These are phyloP conservation scores for Leucocoprinus leucothites DNA, from an alignment of 768 basidiomycete genomes.

Conservation along the genomic window DNA sequence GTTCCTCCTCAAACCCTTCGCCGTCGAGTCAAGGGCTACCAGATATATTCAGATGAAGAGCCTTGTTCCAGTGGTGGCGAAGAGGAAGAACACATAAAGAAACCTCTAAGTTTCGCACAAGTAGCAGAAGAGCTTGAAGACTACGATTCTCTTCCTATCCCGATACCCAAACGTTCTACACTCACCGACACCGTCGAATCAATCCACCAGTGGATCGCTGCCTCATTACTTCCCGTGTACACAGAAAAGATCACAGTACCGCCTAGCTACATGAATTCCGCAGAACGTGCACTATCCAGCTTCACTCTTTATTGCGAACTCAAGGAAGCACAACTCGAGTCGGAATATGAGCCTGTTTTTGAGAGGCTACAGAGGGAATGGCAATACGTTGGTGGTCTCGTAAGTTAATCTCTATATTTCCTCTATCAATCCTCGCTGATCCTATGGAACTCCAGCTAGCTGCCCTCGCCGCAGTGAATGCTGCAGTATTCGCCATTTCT, in stretches of 20 bases:
- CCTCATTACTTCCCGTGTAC: slow-evolving; percentile 29
- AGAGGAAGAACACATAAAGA: slow-evolving; percentile 21
- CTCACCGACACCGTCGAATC: neutral
- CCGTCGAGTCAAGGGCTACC: slow-evolving; percentile 35
- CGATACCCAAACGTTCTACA: neutral
- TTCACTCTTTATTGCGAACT: slow-evolving; percentile 61
- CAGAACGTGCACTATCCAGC: slow-evolving; percentile 39
- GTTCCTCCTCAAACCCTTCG: slow-evolving; percentile 17
- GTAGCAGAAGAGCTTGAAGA: slow-evolving; percentile 21
- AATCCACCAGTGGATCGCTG: slow-evolving; percentile 27
- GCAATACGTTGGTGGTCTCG: slow-evolving; percentile 62
- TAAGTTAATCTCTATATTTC: slow-evolving; percentile 28
- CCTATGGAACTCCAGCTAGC: slow-evolving; percentile 39
- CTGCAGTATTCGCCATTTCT: slow-evolving; percentile 63
- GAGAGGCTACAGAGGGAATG: slow-evolving; percentile 54
- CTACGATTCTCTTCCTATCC: neutral
- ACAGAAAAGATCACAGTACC: slow-evolving; percentile 13
- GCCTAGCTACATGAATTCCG: slow-evolving; percentile 9
- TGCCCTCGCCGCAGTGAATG: slow-evolving; percentile 53
- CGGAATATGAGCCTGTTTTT: slow-evolving; percentile 50
- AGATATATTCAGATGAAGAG: slow-evolving; percentile 41
- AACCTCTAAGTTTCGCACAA: slow-evolving; percentile 19
- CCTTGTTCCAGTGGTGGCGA: slow-evolving; percentile 22
- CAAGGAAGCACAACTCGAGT: slow-evolving; percentile 40
- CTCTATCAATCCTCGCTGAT: neutral